Base-by-base conservation (phyloP, 106 monocot genomes). In the Dendrobium catenatum region DNA sequence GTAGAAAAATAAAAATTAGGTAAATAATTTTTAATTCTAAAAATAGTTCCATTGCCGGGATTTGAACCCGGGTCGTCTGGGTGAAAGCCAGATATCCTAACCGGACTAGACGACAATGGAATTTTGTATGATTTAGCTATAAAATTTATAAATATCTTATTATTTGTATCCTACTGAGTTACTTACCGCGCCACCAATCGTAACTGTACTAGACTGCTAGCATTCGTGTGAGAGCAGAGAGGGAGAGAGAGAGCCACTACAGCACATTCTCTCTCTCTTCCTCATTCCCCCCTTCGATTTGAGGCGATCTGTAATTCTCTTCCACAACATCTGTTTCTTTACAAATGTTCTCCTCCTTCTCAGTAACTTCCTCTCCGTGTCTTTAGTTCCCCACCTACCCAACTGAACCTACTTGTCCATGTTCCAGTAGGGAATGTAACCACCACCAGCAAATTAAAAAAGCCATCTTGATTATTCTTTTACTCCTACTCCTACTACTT, bases 1-100 rank as follows among this genome's bases (percentile, higher is more conserved):
- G 37, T 37, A 37, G 37, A 37, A 37, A 37, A 37, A 37, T 37
- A 37, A 37, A 37, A 37, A 37, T 3, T 0, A 37, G 2, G 37
- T 3, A 2, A 37, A 37, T 37, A 37, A 0, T 37, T 1, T 4
- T 5, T 64, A n/a, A 20, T 64, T 64, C 4, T 64, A 20, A 20
- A 64, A 22, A 22, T 20, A n/a, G 6, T 90, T 90, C 90, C 87
- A 85, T 87, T 90, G 87, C 90, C 90, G 90, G 90, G 90, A 90
- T 87, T 90, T 87, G 90, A 90, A 90, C 90, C 90, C 90, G 90
- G 87, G 90, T 87, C 90, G 87, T 76, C 90, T 87, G 90, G 90
- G 90, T 90, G 90, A 90, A 90, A 90, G 90, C 90, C 90, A 90
- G 90, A 48, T 87, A 90, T 90, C 90, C 90, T 90, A 90, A 90